Conservation (phyloP, 2,329 filamentous ascomycete genomes). For the Leptographium lundbergii region DNA sequence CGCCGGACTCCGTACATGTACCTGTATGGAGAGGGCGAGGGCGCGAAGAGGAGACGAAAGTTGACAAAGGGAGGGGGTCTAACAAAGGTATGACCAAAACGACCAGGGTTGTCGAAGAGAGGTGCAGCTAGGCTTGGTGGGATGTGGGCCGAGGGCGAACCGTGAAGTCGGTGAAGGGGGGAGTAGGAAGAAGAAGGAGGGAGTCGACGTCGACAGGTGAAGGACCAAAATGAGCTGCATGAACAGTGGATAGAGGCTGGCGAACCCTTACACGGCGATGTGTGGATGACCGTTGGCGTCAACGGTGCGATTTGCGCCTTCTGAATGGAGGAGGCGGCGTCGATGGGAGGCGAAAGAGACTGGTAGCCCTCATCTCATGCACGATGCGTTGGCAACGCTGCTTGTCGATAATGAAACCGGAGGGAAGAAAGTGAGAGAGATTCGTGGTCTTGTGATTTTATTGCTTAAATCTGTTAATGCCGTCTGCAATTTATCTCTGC, state of each 20-base stretch:
- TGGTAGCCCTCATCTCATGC: slow-evolving; percentile 1
- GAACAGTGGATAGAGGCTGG: slow-evolving; percentile 1
- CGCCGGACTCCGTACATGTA: neutral
- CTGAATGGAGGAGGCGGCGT: neutral
- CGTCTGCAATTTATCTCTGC: neutral
- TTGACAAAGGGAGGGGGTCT: neutral
- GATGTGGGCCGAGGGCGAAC: neutral
- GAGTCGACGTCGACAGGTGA: neutral
- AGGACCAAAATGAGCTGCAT: neutral
- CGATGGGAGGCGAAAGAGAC: slow-evolving; percentile 1
- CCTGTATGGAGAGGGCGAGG: neutral
- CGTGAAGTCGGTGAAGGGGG: slow-evolving; percentile 1
- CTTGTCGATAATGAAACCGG: slow-evolving; percentile 8
- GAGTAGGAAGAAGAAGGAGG: neutral
- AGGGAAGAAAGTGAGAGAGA: neutral
- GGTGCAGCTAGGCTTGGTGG: neutral
- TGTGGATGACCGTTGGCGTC: neutral
- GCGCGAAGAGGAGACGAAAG: neutral
- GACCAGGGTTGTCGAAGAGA: neutral
- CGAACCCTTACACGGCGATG: neutral
- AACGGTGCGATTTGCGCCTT: neutral
- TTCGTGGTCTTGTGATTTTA: neutral
- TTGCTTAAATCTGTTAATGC: neutral
- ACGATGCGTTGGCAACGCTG: slow-evolving; percentile 16
- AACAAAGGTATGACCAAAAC: neutral